A percentile compares a stretch with the other conserved stretches of the same genome.
These are phyloP conservation scores for Brassica carinata DNA, from an alignment of 345 rosid genomes.

Conservation along the genomic window DNA sequence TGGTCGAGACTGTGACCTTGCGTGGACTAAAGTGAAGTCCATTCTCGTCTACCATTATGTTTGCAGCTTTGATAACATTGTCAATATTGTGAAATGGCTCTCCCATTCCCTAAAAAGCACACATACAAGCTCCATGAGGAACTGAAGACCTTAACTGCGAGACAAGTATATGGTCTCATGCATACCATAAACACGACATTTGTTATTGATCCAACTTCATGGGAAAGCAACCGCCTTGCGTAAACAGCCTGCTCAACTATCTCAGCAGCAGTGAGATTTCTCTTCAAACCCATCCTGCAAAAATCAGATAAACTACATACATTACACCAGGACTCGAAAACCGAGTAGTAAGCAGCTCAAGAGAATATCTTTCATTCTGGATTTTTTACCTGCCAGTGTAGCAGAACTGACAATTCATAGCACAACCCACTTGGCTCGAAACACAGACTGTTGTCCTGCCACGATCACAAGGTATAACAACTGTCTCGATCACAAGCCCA, in stretches of 20 bases:
- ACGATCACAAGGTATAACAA: slow-evolving; percentile 82
- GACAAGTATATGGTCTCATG: neutral
- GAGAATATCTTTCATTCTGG: neutral
- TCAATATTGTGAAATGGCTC: slow-evolving; percentile 91
- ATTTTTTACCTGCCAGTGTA: slow-evolving; percentile 77
- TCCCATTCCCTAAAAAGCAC: slow-evolving; percentile 81
- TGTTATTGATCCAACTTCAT: slow-evolving; percentile 71
- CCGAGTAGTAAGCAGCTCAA: neutral
- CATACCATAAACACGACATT: slow-evolving; percentile 94
- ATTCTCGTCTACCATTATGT: slow-evolving; percentile 80
- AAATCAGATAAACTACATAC: neutral
- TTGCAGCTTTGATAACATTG: slow-evolving; percentile 79
- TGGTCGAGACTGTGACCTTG: slow-evolving; percentile 91
- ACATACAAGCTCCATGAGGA: slow-evolving; percentile 10
- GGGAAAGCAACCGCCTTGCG: slow-evolving; percentile 62
- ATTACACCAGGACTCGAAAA: neutral
- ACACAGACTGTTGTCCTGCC: slow-evolving; percentile 92
- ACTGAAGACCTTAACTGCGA: slow-evolving; percentile 3
- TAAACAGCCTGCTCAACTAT: slow-evolving; percentile 87
- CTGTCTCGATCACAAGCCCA: slow-evolving; percentile 80
- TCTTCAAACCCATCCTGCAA: slow-evolving; percentile 81
- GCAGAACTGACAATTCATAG: slow-evolving; percentile 98
- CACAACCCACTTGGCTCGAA: slow-evolving; percentile 93
- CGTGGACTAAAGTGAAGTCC: slow-evolving; percentile 97
- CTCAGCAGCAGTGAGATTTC: slow-evolving; percentile 86